Percentiles rank a stretch among this genome's conserved stretches.
Evolutionary conservation across 2,329 filamentous ascomycete genomes (phyloP).

Genomic region (Colletotrichum plurivorum): DNA sequence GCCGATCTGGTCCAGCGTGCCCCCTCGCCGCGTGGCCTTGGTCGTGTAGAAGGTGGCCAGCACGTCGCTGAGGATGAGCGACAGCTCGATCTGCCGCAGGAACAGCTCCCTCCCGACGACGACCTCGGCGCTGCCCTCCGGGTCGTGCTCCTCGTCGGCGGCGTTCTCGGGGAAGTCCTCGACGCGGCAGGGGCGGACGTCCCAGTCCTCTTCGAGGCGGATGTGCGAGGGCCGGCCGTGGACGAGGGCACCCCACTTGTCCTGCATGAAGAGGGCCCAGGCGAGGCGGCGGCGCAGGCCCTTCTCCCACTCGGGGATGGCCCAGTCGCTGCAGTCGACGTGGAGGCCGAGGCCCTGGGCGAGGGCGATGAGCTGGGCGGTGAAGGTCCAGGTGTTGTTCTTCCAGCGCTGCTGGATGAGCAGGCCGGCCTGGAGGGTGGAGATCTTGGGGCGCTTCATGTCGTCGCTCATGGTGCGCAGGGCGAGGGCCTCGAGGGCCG

Average conservation of each 20-base stretch:
- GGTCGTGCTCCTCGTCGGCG: slow-evolving; percentile 51
- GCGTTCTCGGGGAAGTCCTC: slow-evolving; percentile 57
- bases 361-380: slow-evolving; percentile 68
- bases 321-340: slow-evolving; percentile 73
- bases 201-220: slow-evolving; percentile 66
- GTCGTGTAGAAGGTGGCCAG: slow-evolving; percentile 63
- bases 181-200: slow-evolving; percentile 55
- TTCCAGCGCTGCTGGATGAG: slow-evolving; percentile 65
- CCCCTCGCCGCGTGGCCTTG: slow-evolving; percentile 47
- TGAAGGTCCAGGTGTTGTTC: slow-evolving; percentile 63
- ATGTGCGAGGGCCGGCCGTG: slow-evolving; percentile 72
- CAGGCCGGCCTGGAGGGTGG: slow-evolving; percentile 68
- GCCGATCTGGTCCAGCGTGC: slow-evolving; percentile 50
- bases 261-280: slow-evolving; percentile 77
- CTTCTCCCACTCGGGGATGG: slow-evolving; percentile 74
- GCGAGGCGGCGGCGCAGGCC: slow-evolving; percentile 72
- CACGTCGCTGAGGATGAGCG: slow-evolving; percentile 65
- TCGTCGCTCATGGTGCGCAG: slow-evolving; percentile 61
- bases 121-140: slow-evolving; percentile 58
- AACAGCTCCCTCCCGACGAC: slow-evolving; percentile 63
- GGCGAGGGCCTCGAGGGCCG: slow-evolving; percentile 54
- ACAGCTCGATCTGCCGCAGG: slow-evolving; percentile 64
- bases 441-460: slow-evolving; percentile 67
- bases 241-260: slow-evolving; percentile 72
- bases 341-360: slow-evolving; percentile 72